A percentile compares a stretch with the other conserved stretches of the same genome.
Conservation (phyloP, 2,329 filamentous ascomycete genomes). For the Myrmaecium sp. region DNA sequence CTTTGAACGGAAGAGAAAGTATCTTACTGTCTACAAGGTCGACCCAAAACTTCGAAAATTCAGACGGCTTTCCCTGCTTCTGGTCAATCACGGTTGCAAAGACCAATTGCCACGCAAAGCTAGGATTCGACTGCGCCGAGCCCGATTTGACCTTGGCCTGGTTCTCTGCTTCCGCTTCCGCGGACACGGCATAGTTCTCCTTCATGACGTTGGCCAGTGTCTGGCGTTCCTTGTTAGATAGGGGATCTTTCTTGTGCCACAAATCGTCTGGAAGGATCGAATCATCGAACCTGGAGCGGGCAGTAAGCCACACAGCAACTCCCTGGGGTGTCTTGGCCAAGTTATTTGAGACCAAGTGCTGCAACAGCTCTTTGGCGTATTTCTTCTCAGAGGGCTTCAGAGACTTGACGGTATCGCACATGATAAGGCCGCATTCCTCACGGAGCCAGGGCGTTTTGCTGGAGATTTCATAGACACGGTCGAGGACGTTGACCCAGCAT, state of each 20-base stretch:
- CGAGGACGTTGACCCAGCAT: slow-evolving; percentile 51
- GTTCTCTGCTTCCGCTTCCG: slow-evolving; percentile 24
- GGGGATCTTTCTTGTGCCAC: slow-evolving; percentile 58
- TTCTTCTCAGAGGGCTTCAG: no score
- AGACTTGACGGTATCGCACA: slow-evolving; percentile 55
- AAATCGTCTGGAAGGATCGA: slow-evolving; percentile 50
- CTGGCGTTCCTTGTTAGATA: slow-evolving; percentile 50
- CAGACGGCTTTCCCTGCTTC: slow-evolving; percentile 15
- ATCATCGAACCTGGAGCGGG: slow-evolving; percentile 45
- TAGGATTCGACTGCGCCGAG: slow-evolving; percentile 62
- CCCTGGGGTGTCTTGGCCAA: slow-evolving; percentile 73
- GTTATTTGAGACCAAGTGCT: slow-evolving; percentile 46
- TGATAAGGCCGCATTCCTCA: slow-evolving; percentile 69
- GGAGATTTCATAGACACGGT: slow-evolving; percentile 55
- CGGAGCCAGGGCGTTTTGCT: slow-evolving; percentile 77
- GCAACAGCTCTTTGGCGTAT: slow-evolving; percentile 33
- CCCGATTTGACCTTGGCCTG: slow-evolving; percentile 41
- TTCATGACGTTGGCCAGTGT: slow-evolving; percentile 63
- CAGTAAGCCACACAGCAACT: slow-evolving; percentile 70
- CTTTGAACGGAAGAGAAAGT: not conserved
- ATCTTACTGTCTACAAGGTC: slow-evolving; percentile 68
- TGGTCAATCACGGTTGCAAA: slow-evolving; percentile 29
- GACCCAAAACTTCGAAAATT: slow-evolving; percentile 68
- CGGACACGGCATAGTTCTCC: slow-evolving; percentile 44
- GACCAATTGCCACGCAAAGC: slow-evolving; percentile 77